Conservation (phyloP, 2,329 filamentous ascomycete species). For the Calonectria hawksworthii region DNA sequence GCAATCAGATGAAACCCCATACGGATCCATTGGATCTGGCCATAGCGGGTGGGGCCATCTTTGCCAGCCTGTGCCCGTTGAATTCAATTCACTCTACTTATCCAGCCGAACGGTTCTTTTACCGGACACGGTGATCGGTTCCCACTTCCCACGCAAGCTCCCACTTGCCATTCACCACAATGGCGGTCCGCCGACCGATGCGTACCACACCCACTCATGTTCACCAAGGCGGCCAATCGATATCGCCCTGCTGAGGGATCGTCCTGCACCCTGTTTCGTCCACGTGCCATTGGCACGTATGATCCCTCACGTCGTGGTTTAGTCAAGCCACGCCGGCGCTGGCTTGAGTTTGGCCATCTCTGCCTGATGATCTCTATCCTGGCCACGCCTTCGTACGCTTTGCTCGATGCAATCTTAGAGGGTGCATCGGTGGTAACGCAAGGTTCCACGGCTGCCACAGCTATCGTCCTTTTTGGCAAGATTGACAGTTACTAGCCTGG, state of each 20-base stretch:
- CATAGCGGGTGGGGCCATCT: conserved; percentile 5
- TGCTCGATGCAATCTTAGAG: neutral
- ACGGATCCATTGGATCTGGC: conserved; percentile 22
- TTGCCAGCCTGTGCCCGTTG: conserved; percentile 17
- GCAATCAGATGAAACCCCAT: conserved; percentile 6
- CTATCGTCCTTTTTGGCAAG: conserved; percentile 6
- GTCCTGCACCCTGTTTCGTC: conserved; percentile 12
- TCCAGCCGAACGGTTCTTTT: conserved; percentile 31
- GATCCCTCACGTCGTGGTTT: conserved; percentile 21
- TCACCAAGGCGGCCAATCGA: conserved; percentile 7
- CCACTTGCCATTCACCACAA: conserved; percentile 9
- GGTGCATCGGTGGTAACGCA: neutral
- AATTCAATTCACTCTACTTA: conserved; percentile 13
- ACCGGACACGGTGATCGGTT: conserved; percentile 20
- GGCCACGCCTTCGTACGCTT: neutral
- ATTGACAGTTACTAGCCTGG: neutral
- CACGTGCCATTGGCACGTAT: conserved; percentile 30
- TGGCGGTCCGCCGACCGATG: conserved; percentile 16
- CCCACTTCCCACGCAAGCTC: conserved; percentile 5
- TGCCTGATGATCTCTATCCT: conserved; percentile 21
- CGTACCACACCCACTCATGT: conserved; percentile 17
- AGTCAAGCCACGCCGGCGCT: conserved; percentile 28
- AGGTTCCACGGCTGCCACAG: neutral
- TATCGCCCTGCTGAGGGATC: conserved; percentile 12
- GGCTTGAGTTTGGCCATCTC: conserved; percentile 20